Base-by-base conservation (phyloP, 83 land plant species). In the Larix sibirica region DNA sequence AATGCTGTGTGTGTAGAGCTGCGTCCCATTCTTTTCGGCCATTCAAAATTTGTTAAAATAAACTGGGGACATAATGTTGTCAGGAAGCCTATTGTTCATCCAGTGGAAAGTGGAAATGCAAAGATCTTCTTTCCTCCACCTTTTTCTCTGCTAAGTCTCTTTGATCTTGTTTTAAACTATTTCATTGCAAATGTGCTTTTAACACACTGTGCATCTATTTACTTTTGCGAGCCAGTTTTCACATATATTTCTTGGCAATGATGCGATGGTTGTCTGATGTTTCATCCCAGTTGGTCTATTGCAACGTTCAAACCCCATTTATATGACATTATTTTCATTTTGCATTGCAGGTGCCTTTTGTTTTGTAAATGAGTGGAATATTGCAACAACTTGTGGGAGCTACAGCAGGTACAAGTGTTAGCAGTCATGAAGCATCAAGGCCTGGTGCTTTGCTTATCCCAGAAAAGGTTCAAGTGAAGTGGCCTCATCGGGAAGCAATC, bases 391-490 rank as follows among this genome's bases (percentile, higher is more conserved):
- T 76, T 76, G 18, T 28, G 18, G 28, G 60, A 75, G 3, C 31
- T 50, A 16, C 24, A 75, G 59, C 79, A 54, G 56, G 20, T 76
- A 54, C 24, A 38, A 24, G 36, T 50, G 33, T 54, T 76, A 76
- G 4, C 61, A 76, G 79, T 76, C 28, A 54, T 54, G 60, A 26
- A 76, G 33, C n/a, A 14, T 38, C 33, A 76, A 76, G 9, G 79
- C 79, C 61, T 76, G 60, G 61, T 54, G 79, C 79, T 24, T 47
- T 54, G 1, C 17, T 24, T 50, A 76, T 31, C 56, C 31, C 78
- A 75, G 59, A 47, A 23, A 75, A 75, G 54, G 31, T 75, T 75
- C 60, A 54, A 24, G 18, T 76, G 79, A 76, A 76, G 79, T 24
- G 79, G 28, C 8, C 36, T 54, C 4, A 44, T 7, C 70, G 31